Conservation (phyloP, 352 stramenopile genomes). For the Elongisporangium prolatum region DNA sequence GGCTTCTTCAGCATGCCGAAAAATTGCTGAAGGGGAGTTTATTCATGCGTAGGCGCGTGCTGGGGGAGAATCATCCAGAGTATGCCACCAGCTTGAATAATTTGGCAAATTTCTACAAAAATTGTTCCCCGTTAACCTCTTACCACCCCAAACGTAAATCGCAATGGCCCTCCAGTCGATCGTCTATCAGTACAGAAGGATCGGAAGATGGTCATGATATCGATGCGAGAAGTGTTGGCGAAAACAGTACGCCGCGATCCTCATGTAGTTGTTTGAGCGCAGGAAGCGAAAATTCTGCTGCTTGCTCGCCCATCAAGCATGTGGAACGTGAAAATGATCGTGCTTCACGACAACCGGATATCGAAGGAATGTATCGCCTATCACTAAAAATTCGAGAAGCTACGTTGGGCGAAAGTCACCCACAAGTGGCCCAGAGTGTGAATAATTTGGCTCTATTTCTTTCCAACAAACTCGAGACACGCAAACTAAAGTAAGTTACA, state of each 20-base stretch:
- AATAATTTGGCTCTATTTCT: slow-evolving; percentile 79
- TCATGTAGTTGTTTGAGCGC: slow-evolving; percentile 1
- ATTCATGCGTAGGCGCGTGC: slow-evolving; percentile 62
- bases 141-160: slow-evolving; percentile 7
- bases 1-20: slow-evolving; percentile 72
- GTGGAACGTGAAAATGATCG: neutral
- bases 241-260: neutral
- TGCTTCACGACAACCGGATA: slow-evolving; percentile 27
- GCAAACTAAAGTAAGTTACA: slow-evolving; percentile 39
- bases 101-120: slow-evolving; percentile 83
- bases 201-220: slow-evolving; percentile 11
- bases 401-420: slow-evolving; percentile 59
- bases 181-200: slow-evolving; percentile 8
- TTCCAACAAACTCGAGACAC: slow-evolving; percentile 55
- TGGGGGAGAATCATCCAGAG: slow-evolving; percentile 69
- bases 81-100: slow-evolving; percentile 84
- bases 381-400: slow-evolving; percentile 75
- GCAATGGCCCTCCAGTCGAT: neutral
- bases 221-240: neutral
- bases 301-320: neutral
- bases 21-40: slow-evolving; percentile 63
- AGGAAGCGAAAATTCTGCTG: slow-evolving; percentile 8
- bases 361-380: slow-evolving; percentile 67
- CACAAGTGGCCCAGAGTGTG: slow-evolving; percentile 72
- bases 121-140: slow-evolving; percentile 26